These are phyloP conservation scores for Paracamarosporium sp. DNA, from an alignment of 2,329 filamentous ascomycete genomes.

Conservation along the genomic window DNA sequence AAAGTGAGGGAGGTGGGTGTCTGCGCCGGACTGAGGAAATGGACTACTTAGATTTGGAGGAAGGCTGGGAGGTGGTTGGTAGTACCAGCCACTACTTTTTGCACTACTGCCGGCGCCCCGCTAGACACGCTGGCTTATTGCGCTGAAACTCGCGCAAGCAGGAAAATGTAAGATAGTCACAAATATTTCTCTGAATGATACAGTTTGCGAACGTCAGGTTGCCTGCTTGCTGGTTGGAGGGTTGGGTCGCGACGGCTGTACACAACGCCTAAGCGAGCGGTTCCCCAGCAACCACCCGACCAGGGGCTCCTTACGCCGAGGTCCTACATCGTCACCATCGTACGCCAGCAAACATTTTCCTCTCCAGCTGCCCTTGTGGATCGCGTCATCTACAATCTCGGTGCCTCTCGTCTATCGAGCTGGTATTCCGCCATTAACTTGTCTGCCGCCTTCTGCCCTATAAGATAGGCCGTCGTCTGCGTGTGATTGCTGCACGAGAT, in stretches of 20 bases:
- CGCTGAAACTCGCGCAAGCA: conserved; percentile 5
- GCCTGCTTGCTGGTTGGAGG: background rate
- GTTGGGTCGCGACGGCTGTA: background rate
- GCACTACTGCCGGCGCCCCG: conserved; percentile 14
- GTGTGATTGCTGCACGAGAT: conserved; percentile 48
- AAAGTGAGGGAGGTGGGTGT: conserved; percentile 4
- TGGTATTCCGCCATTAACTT: conserved; percentile 38
- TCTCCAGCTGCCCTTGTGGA: background rate
- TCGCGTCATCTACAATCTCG: background rate
- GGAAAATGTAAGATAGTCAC: background rate
- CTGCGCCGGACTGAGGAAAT: conserved; percentile 35
- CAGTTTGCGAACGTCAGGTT: background rate
- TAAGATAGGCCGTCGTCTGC: conserved; percentile 42
- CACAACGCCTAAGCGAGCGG: conserved; percentile 4
- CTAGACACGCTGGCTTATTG: conserved; percentile 6
- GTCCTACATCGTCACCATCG: background rate
- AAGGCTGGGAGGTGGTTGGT: conserved; percentile 39
- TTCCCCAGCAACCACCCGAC: conserved; percentile 3
- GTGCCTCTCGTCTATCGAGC: background rate
- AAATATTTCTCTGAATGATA: background rate
- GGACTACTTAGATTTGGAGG: conserved; percentile 35
- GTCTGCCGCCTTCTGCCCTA: conserved; percentile 43
- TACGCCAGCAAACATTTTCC: background rate
- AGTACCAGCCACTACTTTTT: conserved; percentile 21
- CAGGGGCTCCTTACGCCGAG: background rate